These are phyloP conservation scores for Paraphaeosphaeria minitans DNA, from an alignment of 2,329 filamentous ascomycete genomes.

Conservation along the genomic window DNA sequence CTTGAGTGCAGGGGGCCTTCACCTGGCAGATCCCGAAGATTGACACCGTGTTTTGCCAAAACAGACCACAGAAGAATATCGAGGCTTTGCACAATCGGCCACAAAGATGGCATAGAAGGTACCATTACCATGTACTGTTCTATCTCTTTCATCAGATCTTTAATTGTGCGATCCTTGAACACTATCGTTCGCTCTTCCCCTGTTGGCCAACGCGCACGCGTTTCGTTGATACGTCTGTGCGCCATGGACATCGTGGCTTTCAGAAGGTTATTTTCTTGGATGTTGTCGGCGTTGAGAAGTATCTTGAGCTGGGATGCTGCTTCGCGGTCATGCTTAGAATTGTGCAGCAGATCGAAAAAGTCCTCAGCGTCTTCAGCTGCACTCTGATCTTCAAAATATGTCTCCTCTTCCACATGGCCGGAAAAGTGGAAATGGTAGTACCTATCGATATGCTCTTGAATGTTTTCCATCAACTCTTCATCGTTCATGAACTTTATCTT, in stretches of 20 bases:
- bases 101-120: neutral
- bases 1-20: neutral
- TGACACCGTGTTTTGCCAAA: conserved; percentile 11
- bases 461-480: conserved; percentile 8
- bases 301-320: neutral
- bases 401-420: conserved; percentile 3
- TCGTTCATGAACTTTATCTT: conserved; percentile 18
- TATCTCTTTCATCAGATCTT: neutral
- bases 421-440: conserved; percentile 20
- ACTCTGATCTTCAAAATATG: conserved; percentile 7
- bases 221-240: neutral
- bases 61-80: conserved; percentile 2
- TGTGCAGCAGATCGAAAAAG: conserved; percentile 11
- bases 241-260: neutral
- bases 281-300: neutral
- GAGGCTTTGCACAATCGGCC: conserved; percentile 14
- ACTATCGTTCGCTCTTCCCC: neutral
- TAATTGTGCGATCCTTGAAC: neutral
- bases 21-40: conserved; percentile 19
- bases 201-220: neutral
- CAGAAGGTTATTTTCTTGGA: neutral
- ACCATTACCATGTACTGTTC: conserved; percentile 6
- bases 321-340: neutral
- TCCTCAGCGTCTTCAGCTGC: conserved; percentile 8
- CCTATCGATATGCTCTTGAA: conserved; percentile 12